Evolutionary conservation across 1,139 yeast species (phyloP), one percentile per base, ranked within the genome.

Genomic region (Saccharomycopsis hybrid): DNA sequence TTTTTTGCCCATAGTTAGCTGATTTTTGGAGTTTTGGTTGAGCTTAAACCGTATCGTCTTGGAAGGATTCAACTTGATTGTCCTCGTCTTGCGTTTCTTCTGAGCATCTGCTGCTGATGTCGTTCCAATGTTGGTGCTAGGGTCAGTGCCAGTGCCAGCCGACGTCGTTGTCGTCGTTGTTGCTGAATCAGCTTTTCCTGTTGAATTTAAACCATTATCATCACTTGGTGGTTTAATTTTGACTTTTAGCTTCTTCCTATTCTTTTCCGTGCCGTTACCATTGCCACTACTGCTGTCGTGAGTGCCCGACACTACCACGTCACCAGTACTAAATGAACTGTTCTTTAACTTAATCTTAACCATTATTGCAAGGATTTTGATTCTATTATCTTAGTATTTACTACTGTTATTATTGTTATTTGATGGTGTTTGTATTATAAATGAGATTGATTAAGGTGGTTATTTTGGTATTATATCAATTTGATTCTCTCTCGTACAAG

Each of bases 291-390:
- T n/a, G 24, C 39, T 24, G 24, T 36, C 13, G 33, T 7, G 8
- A 31, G 33, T 9, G 8, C 9, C 9, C 9, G 33, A 7, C 5
- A 9, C 8, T 9, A 9, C 33, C 33, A 7, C 33, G 9, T 31
- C 9, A 9, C 33, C 33, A 31, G 5, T 31, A 31, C 33, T 31
- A 31, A 31, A 9, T 9, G 33, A 5, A 31, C 5, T 5, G 39
- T 60, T 63, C 25, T 55, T 58, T 39, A 63, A 61, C 51, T 64
- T 65, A 7, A 57, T 55, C 2, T 52, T 64, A 3, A 50, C 54
- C 32, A 55, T 52, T n/a, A n/a, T n/a, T n/a, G n/a, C n/a, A n/a
- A n/a, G n/a, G n/a, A n/a, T n/a, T n/a, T n/a, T n/a, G n/a, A n/a
- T n/a, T n/a, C n/a, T n/a, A n/a, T n/a, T n/a, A n/a, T n/a, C n/a